Evolutionary conservation across 2,329 filamentous ascomycete genomes (phyloP).

Genomic region (Ascosphaera apis): DNA sequence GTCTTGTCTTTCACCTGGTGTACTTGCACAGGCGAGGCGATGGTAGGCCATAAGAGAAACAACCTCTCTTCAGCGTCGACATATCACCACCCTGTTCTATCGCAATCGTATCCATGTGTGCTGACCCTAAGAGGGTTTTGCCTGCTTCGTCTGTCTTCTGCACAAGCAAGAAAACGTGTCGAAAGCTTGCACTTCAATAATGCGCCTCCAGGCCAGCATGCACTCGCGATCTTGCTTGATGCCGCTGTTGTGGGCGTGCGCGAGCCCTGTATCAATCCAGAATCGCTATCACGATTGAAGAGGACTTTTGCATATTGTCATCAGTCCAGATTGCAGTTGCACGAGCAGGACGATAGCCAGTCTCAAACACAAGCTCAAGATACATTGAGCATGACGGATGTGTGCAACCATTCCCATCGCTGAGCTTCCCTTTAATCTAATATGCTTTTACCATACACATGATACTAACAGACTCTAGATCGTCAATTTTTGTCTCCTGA

Average conservation of each 20-base stretch:
- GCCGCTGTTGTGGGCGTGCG: conserved; percentile 39
- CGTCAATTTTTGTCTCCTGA: conserved; percentile 55
- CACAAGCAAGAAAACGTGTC: neutral
- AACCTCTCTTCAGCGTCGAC: neutral
- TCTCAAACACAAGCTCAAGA: conserved; percentile 15
- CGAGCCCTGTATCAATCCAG: neutral
- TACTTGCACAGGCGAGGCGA: too few relatives aligned
- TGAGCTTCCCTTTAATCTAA: neutral
- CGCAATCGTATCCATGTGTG: conserved; percentile 42
- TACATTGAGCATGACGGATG: conserved; percentile 26
- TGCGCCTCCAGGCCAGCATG: conserved; percentile 1
- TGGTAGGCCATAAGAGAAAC: too few relatives aligned
- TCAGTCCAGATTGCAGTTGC: conserved; percentile 29
- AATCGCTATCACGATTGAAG: neutral
- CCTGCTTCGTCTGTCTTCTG: conserved; percentile 35
- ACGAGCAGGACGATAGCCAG: neutral
- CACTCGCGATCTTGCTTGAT: conserved; percentile 40
- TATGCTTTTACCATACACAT: too few relatives aligned
- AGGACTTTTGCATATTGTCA: neutral
- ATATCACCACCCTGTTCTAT: conserved; percentile 44
- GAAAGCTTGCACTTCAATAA: neutral
- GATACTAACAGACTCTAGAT: too few relatives aligned
- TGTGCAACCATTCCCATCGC: neutral
- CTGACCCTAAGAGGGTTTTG: conserved; percentile 48
- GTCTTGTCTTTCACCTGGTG: too few relatives aligned